phyloP scores from a whole-genome alignment of 164 flowering plant species.

The Houttuynia cordata region DNA sequence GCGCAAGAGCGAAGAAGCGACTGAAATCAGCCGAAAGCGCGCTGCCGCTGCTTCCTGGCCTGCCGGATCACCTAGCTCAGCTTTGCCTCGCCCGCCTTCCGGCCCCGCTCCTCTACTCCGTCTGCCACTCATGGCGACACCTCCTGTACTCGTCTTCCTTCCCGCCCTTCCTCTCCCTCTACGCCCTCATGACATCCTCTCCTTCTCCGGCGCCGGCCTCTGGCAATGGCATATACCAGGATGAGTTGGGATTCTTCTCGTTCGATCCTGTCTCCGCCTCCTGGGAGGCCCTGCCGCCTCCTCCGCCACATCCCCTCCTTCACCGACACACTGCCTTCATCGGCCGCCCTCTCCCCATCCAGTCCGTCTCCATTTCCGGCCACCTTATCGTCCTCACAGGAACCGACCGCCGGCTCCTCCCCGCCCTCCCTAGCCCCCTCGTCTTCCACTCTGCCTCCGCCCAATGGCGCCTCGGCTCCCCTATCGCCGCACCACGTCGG shows the following conservation, averaged over 20 bases:
- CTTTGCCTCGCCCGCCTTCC: slow-evolving; percentile 37
- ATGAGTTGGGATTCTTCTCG: slow-evolving; percentile 18
- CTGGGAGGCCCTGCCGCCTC: slow-evolving; percentile 45
- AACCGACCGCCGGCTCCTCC: slow-evolving; percentile 36
- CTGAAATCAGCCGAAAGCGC: not conserved
- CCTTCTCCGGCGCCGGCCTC: not conserved
- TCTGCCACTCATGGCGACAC: slow-evolving; percentile 58
- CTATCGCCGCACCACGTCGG: slow-evolving; percentile 54
- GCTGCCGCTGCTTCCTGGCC: slow-evolving; percentile 37
- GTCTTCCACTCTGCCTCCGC: slow-evolving; percentile 35
- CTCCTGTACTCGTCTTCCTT: slow-evolving; percentile 51
- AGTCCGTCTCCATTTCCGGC: slow-evolving; percentile 38
- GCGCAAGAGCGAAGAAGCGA: not conserved
- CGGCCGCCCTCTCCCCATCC: slow-evolving; percentile 54
- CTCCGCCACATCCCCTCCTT: slow-evolving; percentile 25
- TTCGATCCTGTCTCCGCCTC: slow-evolving; percentile 53
- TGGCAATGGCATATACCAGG: slow-evolving; percentile 17
- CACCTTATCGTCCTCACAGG: slow-evolving; percentile 55
- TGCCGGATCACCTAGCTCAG: slow-evolving; percentile 58
- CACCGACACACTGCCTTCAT: slow-evolving; percentile 65
- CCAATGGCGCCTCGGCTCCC: slow-evolving; percentile 49
- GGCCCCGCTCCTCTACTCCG: slow-evolving; percentile 40
- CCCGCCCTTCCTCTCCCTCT: slow-evolving; percentile 62
- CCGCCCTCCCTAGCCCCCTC: slow-evolving; percentile 55
- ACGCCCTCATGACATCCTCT: slow-evolving; percentile 27